Percentiles rank a stretch among this genome's conserved stretches.
These are phyloP conservation scores for Drechslerella stenobrocha DNA, from an alignment of 2,329 filamentous ascomycete species.

Conservation along the genomic window DNA sequence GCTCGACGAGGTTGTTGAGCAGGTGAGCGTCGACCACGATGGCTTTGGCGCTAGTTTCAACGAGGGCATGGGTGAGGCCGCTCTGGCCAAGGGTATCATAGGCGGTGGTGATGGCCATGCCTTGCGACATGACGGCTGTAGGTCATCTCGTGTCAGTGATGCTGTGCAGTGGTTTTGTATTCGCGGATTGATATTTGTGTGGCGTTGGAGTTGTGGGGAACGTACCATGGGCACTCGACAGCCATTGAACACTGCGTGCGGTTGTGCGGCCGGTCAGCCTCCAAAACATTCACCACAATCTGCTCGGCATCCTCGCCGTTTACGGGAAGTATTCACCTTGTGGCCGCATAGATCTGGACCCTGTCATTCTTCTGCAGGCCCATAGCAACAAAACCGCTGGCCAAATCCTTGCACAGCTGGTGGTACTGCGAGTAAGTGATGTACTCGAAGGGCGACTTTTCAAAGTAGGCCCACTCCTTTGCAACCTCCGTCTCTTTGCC, in stretches of 20 bases:
- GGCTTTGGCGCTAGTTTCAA: slow-evolving; percentile 75
- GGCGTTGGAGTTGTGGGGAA: too few species aligned
- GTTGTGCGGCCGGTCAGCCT: slow-evolving; percentile 5
- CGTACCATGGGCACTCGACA: slow-evolving; percentile 74
- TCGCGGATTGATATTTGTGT: too few species aligned
- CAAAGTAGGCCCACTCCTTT: slow-evolving; percentile 89
- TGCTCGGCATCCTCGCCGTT: not conserved
- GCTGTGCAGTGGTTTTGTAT: too few species aligned
- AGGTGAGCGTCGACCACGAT: slow-evolving; percentile 88
- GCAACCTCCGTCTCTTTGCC: slow-evolving; percentile 77
- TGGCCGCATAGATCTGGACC: slow-evolving; percentile 82
- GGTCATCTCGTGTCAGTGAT: slow-evolving; percentile 10
- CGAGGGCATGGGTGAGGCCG: slow-evolving; percentile 81
- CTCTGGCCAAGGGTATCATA: slow-evolving; percentile 89
- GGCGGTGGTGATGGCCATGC: slow-evolving; percentile 86
- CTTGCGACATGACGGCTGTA: slow-evolving; percentile 72
- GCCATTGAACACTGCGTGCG: slow-evolving; percentile 71
- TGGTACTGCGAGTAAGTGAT: slow-evolving; percentile 79
- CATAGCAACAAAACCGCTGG: slow-evolving; percentile 72
- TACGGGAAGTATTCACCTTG: slow-evolving; percentile 61
- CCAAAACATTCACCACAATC: slow-evolving; percentile 17
- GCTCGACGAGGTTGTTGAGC: slow-evolving; percentile 63
- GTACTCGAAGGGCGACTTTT: slow-evolving; percentile 76
- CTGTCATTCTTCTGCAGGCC: slow-evolving; percentile 70
- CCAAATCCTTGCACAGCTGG: slow-evolving; percentile 69